These are phyloP conservation scores for Collybia nuda DNA, from an alignment of 768 basidiomycete species.

Conservation along the genomic window DNA sequence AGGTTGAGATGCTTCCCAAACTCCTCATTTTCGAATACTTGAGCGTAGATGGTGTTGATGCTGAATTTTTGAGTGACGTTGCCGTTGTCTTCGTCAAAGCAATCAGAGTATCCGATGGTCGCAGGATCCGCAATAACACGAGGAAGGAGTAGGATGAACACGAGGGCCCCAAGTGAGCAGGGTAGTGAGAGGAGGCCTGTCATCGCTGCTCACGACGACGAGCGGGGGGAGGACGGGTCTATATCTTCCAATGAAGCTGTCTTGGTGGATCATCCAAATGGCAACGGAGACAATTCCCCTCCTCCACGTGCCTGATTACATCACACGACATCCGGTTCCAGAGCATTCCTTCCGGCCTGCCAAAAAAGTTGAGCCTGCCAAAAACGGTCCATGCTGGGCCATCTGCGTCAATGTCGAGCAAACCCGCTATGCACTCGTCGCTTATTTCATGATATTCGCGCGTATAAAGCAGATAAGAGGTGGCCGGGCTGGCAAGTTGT, in stretches of 20 bases:
- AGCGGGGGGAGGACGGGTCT: constrained; percentile 5
- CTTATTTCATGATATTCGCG: constrained; percentile 31
- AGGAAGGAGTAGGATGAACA: constrained; percentile 24
- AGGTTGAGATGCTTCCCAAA: constrained; percentile 59
- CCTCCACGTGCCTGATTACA: constrained; percentile 7
- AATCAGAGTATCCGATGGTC: constrained; percentile 63
- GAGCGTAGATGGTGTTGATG: constrained; percentile 71
- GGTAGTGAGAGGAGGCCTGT: constrained; percentile 13
- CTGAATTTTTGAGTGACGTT: constrained; percentile 58
- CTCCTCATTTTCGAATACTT: constrained; percentile 49
- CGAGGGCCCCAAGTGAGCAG: constrained; percentile 14
- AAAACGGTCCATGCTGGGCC: constrained; percentile 18
- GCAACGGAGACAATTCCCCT: not conserved
- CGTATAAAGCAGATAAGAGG: constrained; percentile 37
- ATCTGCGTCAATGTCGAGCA: constrained; percentile 17
- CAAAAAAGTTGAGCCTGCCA: not conserved
- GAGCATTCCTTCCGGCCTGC: no score
- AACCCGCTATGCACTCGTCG: constrained; percentile 14
- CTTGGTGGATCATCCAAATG: not conserved
- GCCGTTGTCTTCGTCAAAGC: constrained; percentile 48
- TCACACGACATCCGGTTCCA: not conserved
- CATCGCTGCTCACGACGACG: constrained; percentile 25
- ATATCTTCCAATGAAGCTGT: constrained; percentile 2
- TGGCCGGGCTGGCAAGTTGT: constrained; percentile 91
- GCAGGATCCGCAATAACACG: constrained; percentile 53